Percentiles rank a stretch among this genome's conserved stretches.
phyloP scores from a whole-genome alignment of 73 alveolate species.

The Paramecium bursaria region DNA sequence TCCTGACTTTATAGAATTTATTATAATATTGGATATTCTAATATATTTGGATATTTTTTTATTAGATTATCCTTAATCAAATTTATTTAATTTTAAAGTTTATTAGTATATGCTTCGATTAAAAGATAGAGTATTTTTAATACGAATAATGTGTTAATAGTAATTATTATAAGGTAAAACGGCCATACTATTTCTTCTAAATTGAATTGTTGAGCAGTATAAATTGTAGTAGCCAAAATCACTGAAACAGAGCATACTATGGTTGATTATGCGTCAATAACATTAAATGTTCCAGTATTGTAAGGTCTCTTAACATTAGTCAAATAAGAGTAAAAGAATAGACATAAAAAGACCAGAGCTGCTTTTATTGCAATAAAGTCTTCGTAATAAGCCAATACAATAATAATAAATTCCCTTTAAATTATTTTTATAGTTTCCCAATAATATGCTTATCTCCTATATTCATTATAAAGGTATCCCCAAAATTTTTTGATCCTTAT shows the following conservation, averaged over 20 bases:
- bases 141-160: neutral
- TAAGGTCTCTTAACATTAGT: constrained; percentile 13
- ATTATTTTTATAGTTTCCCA: constrained; percentile 44
- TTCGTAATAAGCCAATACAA: constrained; percentile 26
- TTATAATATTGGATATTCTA: too few species aligned
- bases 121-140: neutral
- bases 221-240: constrained; percentile 37
- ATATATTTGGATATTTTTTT: too few species aligned
- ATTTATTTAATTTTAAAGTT: too few species aligned
- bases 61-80: too few species aligned
- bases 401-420: constrained; percentile 5
- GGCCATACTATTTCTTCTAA: constrained; percentile 48
- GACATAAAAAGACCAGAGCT: neutral
- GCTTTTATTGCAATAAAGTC: constrained; percentile 35
- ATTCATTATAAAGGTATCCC: constrained; percentile 42
- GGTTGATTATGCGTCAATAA: constrained; percentile 14
- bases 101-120: too few species aligned
- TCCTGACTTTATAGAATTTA: too few species aligned
- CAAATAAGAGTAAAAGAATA: neutral
- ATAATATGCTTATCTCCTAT: constrained; percentile 26
- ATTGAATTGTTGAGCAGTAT: constrained; percentile 3
- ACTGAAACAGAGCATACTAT: constrained; percentile 33
- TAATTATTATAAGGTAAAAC: neutral
- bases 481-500: neutral
- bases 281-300: neutral